These are phyloP conservation scores for Hemileccinum rubropunctum DNA, from an alignment of 768 basidiomycete species.

Conservation along the genomic window DNA sequence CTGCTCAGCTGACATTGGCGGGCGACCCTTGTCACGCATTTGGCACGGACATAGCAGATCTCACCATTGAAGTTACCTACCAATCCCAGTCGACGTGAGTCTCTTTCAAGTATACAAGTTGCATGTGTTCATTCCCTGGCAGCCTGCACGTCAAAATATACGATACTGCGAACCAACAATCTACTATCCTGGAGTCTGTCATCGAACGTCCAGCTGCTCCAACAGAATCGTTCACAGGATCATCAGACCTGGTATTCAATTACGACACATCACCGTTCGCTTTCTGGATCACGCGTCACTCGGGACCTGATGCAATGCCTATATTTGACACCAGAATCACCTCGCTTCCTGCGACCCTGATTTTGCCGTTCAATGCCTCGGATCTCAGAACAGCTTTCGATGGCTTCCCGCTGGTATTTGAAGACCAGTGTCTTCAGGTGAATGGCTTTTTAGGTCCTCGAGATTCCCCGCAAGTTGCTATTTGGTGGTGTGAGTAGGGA, in stretches of 20 bases:
- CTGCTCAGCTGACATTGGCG: slow-evolving; percentile 51
- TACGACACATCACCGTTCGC: slow-evolving; percentile 63
- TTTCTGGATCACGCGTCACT: slow-evolving; percentile 77
- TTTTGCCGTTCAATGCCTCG: slow-evolving; percentile 48
- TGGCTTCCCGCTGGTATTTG: slow-evolving; percentile 71
- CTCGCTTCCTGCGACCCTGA: slow-evolving; percentile 60
- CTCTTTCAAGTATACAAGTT: background rate
- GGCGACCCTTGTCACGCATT: slow-evolving; percentile 64
- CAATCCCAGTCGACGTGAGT: slow-evolving; percentile 52
- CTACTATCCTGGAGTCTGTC: slow-evolving; percentile 57
- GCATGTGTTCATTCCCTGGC: background rate
- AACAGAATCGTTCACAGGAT: slow-evolving; percentile 31
- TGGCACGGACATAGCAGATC: slow-evolving; percentile 52
- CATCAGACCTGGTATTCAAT: slow-evolving; percentile 69
- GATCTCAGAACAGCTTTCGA: slow-evolving; percentile 57
- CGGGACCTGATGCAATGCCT: slow-evolving; percentile 49
- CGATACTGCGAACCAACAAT: slow-evolving; percentile 61
- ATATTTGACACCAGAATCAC: slow-evolving; percentile 69
- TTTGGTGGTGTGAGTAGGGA: slow-evolving; percentile 36
- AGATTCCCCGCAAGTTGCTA: background rate
- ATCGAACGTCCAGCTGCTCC: slow-evolving; percentile 43
- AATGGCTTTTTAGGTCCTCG: background rate
- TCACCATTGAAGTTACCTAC: slow-evolving; percentile 67
- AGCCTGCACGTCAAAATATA: slow-evolving; percentile 70
- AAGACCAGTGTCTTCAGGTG: slow-evolving; percentile 77